Base-by-base conservation (phyloP, 2,329 filamentous ascomycete genomes). In the Epichloe typhina region DNA sequence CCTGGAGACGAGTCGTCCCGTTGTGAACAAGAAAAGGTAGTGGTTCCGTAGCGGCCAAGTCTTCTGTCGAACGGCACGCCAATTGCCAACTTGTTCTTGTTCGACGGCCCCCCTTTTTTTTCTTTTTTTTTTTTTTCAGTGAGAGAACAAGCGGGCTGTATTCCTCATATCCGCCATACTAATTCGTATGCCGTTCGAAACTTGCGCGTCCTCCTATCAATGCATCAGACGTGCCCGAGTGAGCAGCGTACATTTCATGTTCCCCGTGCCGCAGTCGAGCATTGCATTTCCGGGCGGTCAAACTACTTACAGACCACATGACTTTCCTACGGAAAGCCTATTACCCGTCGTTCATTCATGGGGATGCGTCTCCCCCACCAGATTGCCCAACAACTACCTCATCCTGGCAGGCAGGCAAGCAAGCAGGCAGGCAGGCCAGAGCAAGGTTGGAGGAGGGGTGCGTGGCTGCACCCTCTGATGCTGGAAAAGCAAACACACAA, bases 1-100 rank as follows among this genome's bases (percentile, higher is more conserved):
- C 45, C 39, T 46, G 52, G 23, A 49, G 49, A 49, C 52, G 46
- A 49, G 49, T 46, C 52, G 49, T 37, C 26, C 46, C 38, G 52
- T 26, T 1, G 7, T 26, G n/a, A 38, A 38, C 12, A 7, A 26
- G 1, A 11, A 4, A 5, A 12, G 19, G 33, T 15, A 5, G 45
- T 13, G 23, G 23, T 23, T 5, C 5, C 23, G 23, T 23, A 23
- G 23, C 5, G 1, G 23, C 23, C 7, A 26, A 26, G 7, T 8
- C 7, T 33, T 31, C 4, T 33, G 41, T 26, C 41, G 36, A n/a
- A 37, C 7, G 36, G 15, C 41, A 43, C 26, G 23, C 21, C 23
- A n/a, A 26, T 26, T 0, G 26, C 26, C 7, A 26, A 8, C 26
- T 23, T 31, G 23, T 31, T 31, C 12, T 26, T 5, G 12, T 9